A percentile compares a stretch with the other conserved stretches of the same genome.
Conservation (phyloP, 108 stramenopile species). For the Licmophora abbreviata region DNA sequence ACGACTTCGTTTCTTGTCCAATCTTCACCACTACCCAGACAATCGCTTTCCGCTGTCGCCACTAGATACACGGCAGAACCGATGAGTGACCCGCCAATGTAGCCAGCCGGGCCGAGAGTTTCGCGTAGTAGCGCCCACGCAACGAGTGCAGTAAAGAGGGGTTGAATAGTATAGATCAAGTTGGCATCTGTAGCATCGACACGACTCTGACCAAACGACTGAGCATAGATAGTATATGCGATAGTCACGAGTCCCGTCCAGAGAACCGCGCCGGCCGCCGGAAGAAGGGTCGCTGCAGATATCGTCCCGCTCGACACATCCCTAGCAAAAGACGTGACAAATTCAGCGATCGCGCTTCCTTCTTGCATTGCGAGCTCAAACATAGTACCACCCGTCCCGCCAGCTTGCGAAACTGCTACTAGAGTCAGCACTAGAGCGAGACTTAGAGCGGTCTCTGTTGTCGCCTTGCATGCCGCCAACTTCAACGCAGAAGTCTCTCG, state of each 20-base stretch:
- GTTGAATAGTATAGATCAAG: constrained; percentile 81
- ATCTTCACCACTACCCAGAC: too few species aligned
- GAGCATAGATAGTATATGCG: constrained; percentile 81
- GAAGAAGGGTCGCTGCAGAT: constrained; percentile 9
- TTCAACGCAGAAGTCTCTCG: constrained; percentile 44
- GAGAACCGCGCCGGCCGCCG: constrained; percentile 39
- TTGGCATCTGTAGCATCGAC: constrained; percentile 71
- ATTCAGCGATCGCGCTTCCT: constrained; percentile 38
- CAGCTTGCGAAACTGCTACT: neutral
- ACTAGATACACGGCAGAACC: constrained; percentile 55
- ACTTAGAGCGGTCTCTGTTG: constrained; percentile 52
- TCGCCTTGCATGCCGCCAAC: constrained; percentile 73
- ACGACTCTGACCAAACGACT: constrained; percentile 67
- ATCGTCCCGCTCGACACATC: constrained; percentile 27
- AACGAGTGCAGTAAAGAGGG: constrained; percentile 71
- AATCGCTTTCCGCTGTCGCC: constrained; percentile 3
- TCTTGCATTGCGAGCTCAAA: constrained; percentile 11
- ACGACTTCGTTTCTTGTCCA: too few species aligned
- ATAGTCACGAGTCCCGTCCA: constrained; percentile 79
- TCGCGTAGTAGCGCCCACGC: constrained; percentile 69
- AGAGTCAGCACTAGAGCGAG: neutral
- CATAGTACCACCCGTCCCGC: neutral
- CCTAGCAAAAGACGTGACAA: constrained; percentile 22
- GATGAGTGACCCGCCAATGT: constrained; percentile 61
- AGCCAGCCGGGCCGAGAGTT: constrained; percentile 39